These are phyloP conservation scores for Colletotrichum tanaceti DNA, from an alignment of 2,329 filamentous ascomycete species.

Conservation along the genomic window DNA sequence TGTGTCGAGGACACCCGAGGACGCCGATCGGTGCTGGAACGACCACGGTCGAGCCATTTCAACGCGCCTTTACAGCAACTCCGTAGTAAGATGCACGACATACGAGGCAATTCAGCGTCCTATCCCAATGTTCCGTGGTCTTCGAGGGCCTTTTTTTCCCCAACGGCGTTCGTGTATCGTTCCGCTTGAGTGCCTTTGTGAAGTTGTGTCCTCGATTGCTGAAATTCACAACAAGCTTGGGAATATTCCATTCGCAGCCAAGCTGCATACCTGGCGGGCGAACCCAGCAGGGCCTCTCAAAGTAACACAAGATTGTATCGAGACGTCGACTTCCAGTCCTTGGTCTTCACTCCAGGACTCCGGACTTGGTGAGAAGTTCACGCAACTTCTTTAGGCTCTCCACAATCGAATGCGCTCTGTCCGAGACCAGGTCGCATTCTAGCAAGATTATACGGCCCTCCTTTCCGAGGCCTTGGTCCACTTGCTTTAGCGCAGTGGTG, in stretches of 20 bases:
- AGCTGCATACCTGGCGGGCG: neutral
- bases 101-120: neutral
- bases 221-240: neutral
- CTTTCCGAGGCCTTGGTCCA: conserved; percentile 6
- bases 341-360: conserved; percentile 7
- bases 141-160: neutral
- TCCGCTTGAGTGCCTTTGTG: neutral
- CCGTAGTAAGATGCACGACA: too few species aligned
- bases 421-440: conserved; percentile 46
- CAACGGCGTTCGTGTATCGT: neutral
- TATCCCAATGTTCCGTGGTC: neutral
- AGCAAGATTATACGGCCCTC: conserved; percentile 43
- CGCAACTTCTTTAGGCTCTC: conserved; percentile 39
- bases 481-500: neutral
- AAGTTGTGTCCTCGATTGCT: neutral
- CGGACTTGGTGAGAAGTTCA: conserved; percentile 3
- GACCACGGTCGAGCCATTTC: neutral
- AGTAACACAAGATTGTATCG: neutral
- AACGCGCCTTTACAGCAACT: neutral
- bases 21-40: neutral
- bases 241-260: neutral
- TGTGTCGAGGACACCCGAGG: neutral
- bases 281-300: neutral
- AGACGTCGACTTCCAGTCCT: neutral
- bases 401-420: conserved; percentile 42